Evolutionary conservation across 2,329 filamentous ascomycete species (phyloP), one percentile per base, ranked within the genome.

Genomic region (Ophiosphaerella narmari): DNA sequence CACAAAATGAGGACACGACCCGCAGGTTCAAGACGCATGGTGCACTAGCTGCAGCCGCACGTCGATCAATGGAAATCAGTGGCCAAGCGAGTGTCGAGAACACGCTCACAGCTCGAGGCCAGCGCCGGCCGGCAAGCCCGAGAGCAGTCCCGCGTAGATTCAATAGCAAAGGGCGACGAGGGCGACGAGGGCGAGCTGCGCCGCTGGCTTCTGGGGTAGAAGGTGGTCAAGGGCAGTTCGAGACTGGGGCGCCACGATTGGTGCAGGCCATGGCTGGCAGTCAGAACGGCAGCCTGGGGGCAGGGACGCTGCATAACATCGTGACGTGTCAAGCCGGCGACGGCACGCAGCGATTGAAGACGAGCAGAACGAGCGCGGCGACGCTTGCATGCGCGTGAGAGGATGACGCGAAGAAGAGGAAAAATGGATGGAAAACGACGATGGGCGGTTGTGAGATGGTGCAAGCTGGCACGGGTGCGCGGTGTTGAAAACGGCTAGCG

Each of bases 31-130:
- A 36, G 29, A 37, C 16, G 26, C 32, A 41, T 37, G 38, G 38
- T 31, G 57, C 53, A 56, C 65, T 68, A 67, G 64, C 50, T 47
- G 54, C 62, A 68, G 65, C 66, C 65, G 62, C 62, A 67, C 60
- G 67, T 60, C 61, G 67, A 69, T 70, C 67, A 67, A 60, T 60
- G 59, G 61, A 54, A 57, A 62, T 63, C 55, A 51, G 48, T 45
- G 46, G 56, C 44, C 59, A 62, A 67, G 63, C 66, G 63, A 65
- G 61, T 46, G 40, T 51, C 46, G 23, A 50, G 39, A 44, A 65
- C 57, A 60, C 62, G 57, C 51, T 51, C 55, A 43, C 45, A 50
- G 53, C 46, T 46, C 52, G 53, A 55, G 48, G 54, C 55, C 51
- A 52, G 59, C 57, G 58, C 46, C 57, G 60, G 58, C 50, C 51